These are phyloP conservation scores for Geotrichum histeridarum DNA, from an alignment of 1,139 yeast species.

Conservation along the genomic window DNA sequence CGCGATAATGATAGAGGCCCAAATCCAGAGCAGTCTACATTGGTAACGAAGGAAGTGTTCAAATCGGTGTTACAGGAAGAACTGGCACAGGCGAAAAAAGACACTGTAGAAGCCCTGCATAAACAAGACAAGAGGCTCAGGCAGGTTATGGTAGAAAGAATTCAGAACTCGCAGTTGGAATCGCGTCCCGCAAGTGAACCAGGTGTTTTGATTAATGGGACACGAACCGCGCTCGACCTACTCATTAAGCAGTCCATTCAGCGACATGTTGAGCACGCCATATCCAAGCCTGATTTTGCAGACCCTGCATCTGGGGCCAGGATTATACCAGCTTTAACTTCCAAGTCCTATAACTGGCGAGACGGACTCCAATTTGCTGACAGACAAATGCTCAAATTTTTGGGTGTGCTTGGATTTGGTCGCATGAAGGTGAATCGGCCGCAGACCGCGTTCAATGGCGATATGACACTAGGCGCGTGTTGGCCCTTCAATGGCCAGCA, in stretches of 20 bases:
- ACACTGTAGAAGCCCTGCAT: conserved; percentile 7
- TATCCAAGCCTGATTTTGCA: conserved; percentile 33
- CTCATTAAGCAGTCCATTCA: conserved; percentile 16
- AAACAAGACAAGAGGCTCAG: background rate
- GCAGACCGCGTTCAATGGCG: conserved; percentile 27
- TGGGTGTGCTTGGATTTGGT: conserved; percentile 27
- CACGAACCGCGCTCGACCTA: conserved; percentile 4
- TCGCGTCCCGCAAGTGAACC: background rate
- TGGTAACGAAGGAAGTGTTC: conserved; percentile 15
- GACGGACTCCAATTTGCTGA: conserved; percentile 16
- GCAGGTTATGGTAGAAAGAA: background rate
- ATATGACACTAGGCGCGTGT: conserved; percentile 33
- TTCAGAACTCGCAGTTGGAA: background rate
- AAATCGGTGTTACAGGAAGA: conserved; percentile 11
- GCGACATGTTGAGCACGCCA: conserved; percentile 15
- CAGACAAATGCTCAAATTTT: conserved; percentile 21
- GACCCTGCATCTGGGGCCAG: conserved; percentile 33
- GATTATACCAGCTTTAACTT: conserved; percentile 31
- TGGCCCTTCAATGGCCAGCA: conserved; percentile 37
- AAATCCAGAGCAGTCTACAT: conserved; percentile 9
- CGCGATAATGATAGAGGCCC: background rate
- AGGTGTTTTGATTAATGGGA: background rate
- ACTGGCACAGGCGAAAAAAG: conserved; percentile 12
- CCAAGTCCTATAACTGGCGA: conserved; percentile 28
- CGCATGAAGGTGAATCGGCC: conserved; percentile 27